Conservation (phyloP, 495 filamentous ascomycete species). For the Aspergillus steynii region DNA sequence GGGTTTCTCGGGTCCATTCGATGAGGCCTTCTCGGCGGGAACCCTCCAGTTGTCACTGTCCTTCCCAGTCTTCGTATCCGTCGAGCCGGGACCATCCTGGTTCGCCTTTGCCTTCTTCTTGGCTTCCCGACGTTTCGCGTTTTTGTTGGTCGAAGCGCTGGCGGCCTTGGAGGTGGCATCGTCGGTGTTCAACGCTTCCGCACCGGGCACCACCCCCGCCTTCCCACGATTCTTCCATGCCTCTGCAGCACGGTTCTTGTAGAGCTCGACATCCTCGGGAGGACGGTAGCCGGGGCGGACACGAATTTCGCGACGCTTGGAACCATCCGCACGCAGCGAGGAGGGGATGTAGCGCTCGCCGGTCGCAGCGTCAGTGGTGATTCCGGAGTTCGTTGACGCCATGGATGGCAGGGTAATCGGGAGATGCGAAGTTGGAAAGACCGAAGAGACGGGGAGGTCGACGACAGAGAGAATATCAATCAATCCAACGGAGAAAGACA, state of each 20-base stretch:
- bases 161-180: conserved; percentile 47
- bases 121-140: conserved; percentile 89
- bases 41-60: conserved; percentile 34
- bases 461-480: background rate
- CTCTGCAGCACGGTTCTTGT: conserved; percentile 89
- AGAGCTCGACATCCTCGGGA: conserved; percentile 94
- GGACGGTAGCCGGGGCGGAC: conserved; percentile 92
- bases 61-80: conserved; percentile 38
- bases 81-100: conserved; percentile 36
- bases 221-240: conserved; percentile 79
- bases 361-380: conserved; percentile 65
- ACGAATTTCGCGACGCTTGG: conserved; percentile 84
- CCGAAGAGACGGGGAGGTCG: background rate
- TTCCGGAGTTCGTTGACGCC: conserved; percentile 60
- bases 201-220: conserved; percentile 72
- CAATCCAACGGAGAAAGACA: no score
- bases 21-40: conserved; percentile 26
- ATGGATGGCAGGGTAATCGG: conserved; percentile 17
- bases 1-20: conserved; percentile 14
- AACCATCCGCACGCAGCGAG: conserved; percentile 83
- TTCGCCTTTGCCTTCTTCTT: conserved; percentile 79
- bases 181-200: conserved; percentile 58
- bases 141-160: conserved; percentile 70
- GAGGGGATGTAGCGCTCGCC: conserved; percentile 89
- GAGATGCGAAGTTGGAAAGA: conserved; percentile 2